These are phyloP conservation scores for Carallia brachiata DNA, from an alignment of 345 rosid species.

Conservation along the genomic window DNA sequence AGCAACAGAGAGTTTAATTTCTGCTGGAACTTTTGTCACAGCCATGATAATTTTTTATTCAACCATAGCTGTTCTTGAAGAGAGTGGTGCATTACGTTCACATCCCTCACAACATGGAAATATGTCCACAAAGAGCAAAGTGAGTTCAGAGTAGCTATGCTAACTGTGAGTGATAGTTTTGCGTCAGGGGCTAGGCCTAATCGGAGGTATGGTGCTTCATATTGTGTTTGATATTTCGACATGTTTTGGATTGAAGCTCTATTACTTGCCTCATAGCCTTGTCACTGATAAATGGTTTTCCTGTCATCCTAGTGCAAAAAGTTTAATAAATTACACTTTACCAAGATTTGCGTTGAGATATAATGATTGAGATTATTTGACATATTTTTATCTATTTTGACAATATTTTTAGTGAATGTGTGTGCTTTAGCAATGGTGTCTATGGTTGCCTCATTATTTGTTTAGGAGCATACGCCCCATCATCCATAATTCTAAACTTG, in stretches of 20 bases:
- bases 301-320: not conserved
- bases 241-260: not conserved
- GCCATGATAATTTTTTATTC: slow-evolving; percentile 66
- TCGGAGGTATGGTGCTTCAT: slow-evolving; percentile 55
- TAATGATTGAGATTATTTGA: not conserved
- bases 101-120: slow-evolving; percentile 33
- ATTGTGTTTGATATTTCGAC: not conserved
- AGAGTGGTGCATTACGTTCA: slow-evolving; percentile 26
- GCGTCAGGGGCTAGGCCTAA: slow-evolving; percentile 87
- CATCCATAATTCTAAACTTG: too few relatives aligned
- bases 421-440: not conserved
- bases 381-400: not conserved
- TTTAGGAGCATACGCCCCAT: too few relatives aligned
- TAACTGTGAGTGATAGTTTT: slow-evolving; percentile 92
- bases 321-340: not conserved
- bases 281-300: not conserved
- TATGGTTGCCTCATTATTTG: not conserved
- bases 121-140: slow-evolving; percentile 24
- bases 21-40: slow-evolving; percentile 75
- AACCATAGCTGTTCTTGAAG: slow-evolving; percentile 25
- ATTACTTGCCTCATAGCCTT: not conserved
- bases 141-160: slow-evolving; percentile 64
- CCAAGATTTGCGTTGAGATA: not conserved
- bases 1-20: slow-evolving; percentile 43
- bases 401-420: not conserved